Conservation (phyloP, 257 asterid species). For the Rubia yunnanensis region DNA sequence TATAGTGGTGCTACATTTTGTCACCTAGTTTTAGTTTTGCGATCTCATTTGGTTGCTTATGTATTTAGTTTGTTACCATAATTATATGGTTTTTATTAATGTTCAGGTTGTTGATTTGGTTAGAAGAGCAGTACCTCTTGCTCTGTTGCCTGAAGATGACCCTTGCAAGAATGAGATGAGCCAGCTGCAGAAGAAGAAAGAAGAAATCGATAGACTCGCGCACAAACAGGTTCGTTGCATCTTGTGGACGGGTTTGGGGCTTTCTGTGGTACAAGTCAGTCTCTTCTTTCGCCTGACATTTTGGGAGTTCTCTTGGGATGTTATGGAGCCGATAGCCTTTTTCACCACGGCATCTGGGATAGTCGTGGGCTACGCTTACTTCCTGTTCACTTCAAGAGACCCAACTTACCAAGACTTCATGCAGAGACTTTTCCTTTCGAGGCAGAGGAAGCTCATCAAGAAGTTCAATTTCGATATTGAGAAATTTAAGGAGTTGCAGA, state of each 20-base stretch:
- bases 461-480: slow-evolving; percentile 51
- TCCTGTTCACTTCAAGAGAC: slow-evolving; percentile 77
- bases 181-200: slow-evolving; percentile 50
- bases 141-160: slow-evolving; percentile 63
- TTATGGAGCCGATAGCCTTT: slow-evolving; percentile 91
- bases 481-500: slow-evolving; percentile 67
- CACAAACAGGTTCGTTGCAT: slow-evolving; percentile 83
- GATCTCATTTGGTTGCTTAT: neutral
- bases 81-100: slow-evolving; percentile 1
- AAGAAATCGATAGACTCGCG: slow-evolving; percentile 59
- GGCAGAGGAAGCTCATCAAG: slow-evolving; percentile 80
- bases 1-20: neutral
- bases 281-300: slow-evolving; percentile 88
- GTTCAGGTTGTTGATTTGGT: slow-evolving; percentile 79
- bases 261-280: slow-evolving; percentile 52
- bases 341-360: slow-evolving; percentile 69
- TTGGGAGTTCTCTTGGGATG: slow-evolving; percentile 98
- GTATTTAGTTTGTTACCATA: neutral
- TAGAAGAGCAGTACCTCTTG: slow-evolving; percentile 66
- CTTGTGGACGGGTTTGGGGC: slow-evolving; percentile 66
- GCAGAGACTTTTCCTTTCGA: slow-evolving; percentile 78
- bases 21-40: neutral
- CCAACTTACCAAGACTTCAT: slow-evolving; percentile 72
- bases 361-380: slow-evolving; percentile 75
- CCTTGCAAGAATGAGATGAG: slow-evolving; percentile 51